Percentiles rank a stretch among this genome's conserved stretches.
phyloP scores from a whole-genome alignment of 1,284 basidiomycete species.

The Paramarasmius palmivorus region DNA sequence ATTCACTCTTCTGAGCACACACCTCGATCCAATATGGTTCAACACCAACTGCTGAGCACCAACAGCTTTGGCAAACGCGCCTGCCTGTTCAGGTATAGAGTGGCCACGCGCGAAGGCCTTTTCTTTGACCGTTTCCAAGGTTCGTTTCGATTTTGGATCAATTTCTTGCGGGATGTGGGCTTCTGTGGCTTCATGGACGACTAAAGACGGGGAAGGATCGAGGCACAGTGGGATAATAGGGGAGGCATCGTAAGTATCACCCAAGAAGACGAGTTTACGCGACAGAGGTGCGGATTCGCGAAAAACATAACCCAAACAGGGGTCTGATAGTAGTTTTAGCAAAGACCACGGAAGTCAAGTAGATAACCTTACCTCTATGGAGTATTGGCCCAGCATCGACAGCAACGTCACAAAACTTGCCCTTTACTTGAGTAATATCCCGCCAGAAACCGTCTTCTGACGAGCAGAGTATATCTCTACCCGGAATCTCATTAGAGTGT shows the following conservation, averaged over 20 bases:
- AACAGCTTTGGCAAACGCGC: slow-evolving; percentile 70
- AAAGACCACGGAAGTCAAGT: neutral
- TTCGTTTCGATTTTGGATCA: slow-evolving; percentile 48
- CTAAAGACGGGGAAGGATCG: slow-evolving; percentile 48
- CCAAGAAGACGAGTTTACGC: slow-evolving; percentile 54
- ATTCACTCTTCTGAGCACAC: slow-evolving; percentile 20
- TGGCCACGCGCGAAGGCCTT: slow-evolving; percentile 74
- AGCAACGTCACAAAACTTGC: slow-evolving; percentile 44
- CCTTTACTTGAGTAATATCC: slow-evolving; percentile 41
- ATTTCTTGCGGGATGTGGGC: slow-evolving; percentile 64
- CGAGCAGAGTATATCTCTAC: slow-evolving; percentile 62
- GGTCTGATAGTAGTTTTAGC: slow-evolving; percentile 48
- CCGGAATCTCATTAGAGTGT: slow-evolving; percentile 69
- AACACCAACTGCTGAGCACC: slow-evolving; percentile 69
- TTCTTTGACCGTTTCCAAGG: slow-evolving; percentile 47
- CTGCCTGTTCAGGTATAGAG: slow-evolving; percentile 83
- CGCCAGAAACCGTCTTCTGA: slow-evolving; percentile 71
- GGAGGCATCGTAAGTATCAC: slow-evolving; percentile 71
- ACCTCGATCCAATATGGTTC: slow-evolving; percentile 85
- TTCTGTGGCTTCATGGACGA: slow-evolving; percentile 87
- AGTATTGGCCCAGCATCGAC: slow-evolving; percentile 80
- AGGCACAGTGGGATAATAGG: slow-evolving; percentile 55
- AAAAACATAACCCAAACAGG: slow-evolving; percentile 83
- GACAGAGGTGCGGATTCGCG: slow-evolving; percentile 53
- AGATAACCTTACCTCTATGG: slow-evolving; percentile 66